Evolutionary conservation across 208 protist species (phyloP), one percentile per base, ranked within the genome.

Genomic region (Balamuthia mandrillaris): DNA sequence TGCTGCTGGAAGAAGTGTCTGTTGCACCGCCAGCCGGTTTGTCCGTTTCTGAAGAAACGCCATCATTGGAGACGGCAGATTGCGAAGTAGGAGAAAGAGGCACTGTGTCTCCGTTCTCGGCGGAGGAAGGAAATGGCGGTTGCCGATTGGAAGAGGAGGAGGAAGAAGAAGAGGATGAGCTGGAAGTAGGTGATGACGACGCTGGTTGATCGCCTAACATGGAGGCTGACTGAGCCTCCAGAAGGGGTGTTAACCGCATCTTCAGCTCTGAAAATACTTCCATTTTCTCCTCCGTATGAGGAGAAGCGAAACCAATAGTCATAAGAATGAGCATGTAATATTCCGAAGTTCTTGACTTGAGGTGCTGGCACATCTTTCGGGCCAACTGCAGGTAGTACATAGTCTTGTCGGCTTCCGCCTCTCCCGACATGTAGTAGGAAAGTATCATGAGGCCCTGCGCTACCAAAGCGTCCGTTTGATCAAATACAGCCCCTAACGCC

Each of bases 281-380:
- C 39, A 82, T 35, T 37, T 82, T 82, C 9, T 82, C 74, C 54
- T 82, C 74, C 39, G 58, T 33, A 27, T 82, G 74, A 27, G 74
- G 74, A 14, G 74, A 82, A 35, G 74, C 74, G 54, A 82, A 52
- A 42, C 74, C 74, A 42, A 82, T 82, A 7, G 74, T 82, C 74
- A 82, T 82, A 18, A 82, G 74, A n/a, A 82, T 82, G 31, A 82
- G 54, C 74, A 82, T 82, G 74, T 82, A 82, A 42, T 82, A 82
- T 33, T 82, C 74, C 39, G 51, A 65, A 45, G 74, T 65, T 31
- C 74, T 45, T 9, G 74, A 65, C 39, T 82, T 52, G 2, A 82
- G 39, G 51, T 82, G 74, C 39, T 82, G 74, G 54, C 74, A 82
- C 74, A 82, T 82, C 54, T 82, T 82, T n/a, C 74, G 49, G 12